Evolutionary conservation across 2,329 filamentous ascomycete genomes (phyloP).

Genomic region (Tolypocladium tropicale): DNA sequence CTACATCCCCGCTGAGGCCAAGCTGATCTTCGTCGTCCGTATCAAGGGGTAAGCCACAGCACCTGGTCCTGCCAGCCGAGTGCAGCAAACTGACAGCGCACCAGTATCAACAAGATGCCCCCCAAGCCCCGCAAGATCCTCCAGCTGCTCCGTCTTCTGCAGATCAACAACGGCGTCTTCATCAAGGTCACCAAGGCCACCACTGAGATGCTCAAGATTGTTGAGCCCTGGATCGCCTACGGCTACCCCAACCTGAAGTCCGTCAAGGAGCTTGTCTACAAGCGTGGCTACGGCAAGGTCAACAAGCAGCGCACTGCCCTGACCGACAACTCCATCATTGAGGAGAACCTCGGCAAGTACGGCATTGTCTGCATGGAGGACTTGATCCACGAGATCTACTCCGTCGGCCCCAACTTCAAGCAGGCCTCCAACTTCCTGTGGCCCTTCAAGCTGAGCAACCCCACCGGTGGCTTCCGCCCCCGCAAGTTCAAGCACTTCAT

Average conservation of each 20-base stretch:
- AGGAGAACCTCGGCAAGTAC: slow-evolving; percentile 94
- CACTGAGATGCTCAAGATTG: slow-evolving; percentile 91
- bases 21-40: slow-evolving; percentile 94
- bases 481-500: slow-evolving; percentile 99
- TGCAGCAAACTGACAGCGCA: slow-evolving; percentile 2
- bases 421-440: slow-evolving; percentile 98
- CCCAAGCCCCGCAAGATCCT: slow-evolving; percentile 99
- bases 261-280: slow-evolving; percentile 98
- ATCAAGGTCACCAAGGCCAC: slow-evolving; percentile 96
- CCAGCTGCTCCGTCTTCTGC: slow-evolving; percentile 96
- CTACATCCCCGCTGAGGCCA: slow-evolving; percentile 90
- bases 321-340: slow-evolving; percentile 96
- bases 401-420: slow-evolving; percentile 99
- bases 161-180: slow-evolving; percentile 99
- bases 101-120: slow-evolving; percentile 99
- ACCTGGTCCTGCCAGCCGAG: too few relatives aligned
- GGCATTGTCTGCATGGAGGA: slow-evolving; percentile 99
- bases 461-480: slow-evolving; percentile 88
- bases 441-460: slow-evolving; percentile 99
- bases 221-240: slow-evolving; percentile 98
- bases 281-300: slow-evolving; percentile 98
- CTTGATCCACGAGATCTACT: slow-evolving; percentile 98
- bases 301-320: slow-evolving; percentile 95
- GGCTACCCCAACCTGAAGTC: slow-evolving; percentile 99
- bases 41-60: slow-evolving; percentile 74